Base-by-base conservation (phyloP, 2,329 filamentous ascomycete species). In the Trichoderma sp. region DNA sequence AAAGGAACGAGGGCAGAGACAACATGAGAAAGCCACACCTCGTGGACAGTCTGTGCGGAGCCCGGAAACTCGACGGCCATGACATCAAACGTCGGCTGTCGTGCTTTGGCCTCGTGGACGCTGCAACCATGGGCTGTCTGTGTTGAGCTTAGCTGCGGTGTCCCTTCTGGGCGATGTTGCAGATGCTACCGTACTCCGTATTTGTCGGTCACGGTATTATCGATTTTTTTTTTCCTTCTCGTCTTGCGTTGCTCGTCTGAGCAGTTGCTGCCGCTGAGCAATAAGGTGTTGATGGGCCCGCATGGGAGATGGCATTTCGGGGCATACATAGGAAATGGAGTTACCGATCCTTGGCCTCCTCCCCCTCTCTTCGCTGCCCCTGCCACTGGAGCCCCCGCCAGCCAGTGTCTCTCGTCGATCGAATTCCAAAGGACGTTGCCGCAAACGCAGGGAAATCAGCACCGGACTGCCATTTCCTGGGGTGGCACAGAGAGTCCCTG, bases 401-500 rank as follows among this genome's bases (percentile, higher is more conserved):
- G 12, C 12, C 9, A 7, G 34, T 39, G 12, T 39, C 34, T 26
- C 10, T 51, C 48, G 26, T 26, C 24, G 7, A 30, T 51, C 48
- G n/a, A 51, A 39, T 39, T 39, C 26, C 17, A 9, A 5, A 51
- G 26, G 28, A 26, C 24, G 48, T 51, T 19, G 17, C 48, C n/a
- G 17, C 15, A 15, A 52, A 52, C 30, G 50, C 50, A 34, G 26
- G 50, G 17, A 34, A 51, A 62, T 44, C 34, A 52, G 58, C 58
- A 24, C 28, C 58, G 21, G 24, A 62, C 12, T 61, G 24, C 56
- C 47, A 30, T 54, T 54, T 54, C 21, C 47, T 62, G 58, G 58
- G 58, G 58, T 62, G 47, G 39, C 48, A 62, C 55, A 17, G 19
- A 50, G 34, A 62, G 58, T 62, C 58, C 58, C 58, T 62, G 58